A percentile compares a stretch with the other conserved stretches of the same genome.
phyloP scores from a whole-genome alignment of 805 yeast genomes.

The Saccharomycopsis vini region DNA sequence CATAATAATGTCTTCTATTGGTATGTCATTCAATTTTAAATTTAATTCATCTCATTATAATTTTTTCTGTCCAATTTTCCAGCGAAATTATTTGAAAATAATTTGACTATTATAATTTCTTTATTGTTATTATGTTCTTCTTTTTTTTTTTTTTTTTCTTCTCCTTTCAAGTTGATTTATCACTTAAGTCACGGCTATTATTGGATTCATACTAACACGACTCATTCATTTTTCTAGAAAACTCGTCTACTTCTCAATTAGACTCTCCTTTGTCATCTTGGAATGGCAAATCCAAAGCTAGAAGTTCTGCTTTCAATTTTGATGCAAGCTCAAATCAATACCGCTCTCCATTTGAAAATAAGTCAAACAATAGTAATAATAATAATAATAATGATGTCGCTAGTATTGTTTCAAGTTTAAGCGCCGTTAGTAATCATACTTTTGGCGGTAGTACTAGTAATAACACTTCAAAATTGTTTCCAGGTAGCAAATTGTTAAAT shows the following conservation, averaged over 20 bases:
- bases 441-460: constrained; percentile 9
- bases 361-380: not conserved
- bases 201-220: too few species aligned
- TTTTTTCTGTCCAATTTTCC: too few species aligned
- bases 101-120: too few species aligned
- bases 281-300: constrained; percentile 3
- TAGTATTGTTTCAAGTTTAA: constrained; percentile 26
- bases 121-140: not conserved
- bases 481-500: constrained; percentile 20
- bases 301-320: constrained; percentile 1
- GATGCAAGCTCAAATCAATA: constrained; percentile 5
- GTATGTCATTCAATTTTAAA: too few species aligned
- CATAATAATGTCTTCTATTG: too few species aligned
- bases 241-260: too few species aligned
- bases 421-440: constrained; percentile 22
- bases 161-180: not conserved
- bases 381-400: constrained; percentile 25
- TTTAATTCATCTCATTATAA: too few species aligned
- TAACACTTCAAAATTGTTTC: constrained; percentile 1
- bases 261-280: constrained; percentile 1
- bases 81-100: too few species aligned
- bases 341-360: constrained; percentile 18
- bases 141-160: not conserved
- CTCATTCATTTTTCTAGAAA: too few species aligned
- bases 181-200: not conserved